Evolutionary conservation across 805 yeast genomes (phyloP).

Genomic region (Wickerhamiella sergipiensis): DNA sequence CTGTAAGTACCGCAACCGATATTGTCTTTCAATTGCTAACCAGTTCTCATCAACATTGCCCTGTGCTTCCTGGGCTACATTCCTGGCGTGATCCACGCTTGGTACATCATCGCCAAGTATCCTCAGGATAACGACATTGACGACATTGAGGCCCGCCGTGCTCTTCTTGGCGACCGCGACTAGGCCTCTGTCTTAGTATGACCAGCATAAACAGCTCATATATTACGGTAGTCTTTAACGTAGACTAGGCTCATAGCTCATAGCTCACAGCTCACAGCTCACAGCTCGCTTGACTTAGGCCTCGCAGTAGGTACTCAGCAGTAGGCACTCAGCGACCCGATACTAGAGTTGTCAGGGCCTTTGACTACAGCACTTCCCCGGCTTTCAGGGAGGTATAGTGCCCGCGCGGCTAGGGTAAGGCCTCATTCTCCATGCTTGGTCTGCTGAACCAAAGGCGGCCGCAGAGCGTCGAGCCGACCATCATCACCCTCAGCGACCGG

Average conservation of each 20-base stretch:
- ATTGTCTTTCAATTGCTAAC: background rate
- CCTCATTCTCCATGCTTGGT: conserved; percentile 21
- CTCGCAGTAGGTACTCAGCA: no score
- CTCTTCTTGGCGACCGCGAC: background rate
- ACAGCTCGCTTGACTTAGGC: no score
- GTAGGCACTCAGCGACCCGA: no score
- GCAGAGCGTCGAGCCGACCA: conserved; percentile 65
- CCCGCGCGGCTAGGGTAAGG: background rate
- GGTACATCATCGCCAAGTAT: conserved; percentile 65
- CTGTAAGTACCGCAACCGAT: conserved; percentile 17
- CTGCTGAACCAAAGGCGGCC: conserved; percentile 34
- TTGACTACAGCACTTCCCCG: background rate
- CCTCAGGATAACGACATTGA: conserved; percentile 27
- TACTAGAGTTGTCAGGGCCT: no score
- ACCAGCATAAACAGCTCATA: no score
- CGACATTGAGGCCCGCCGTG: conserved; percentile 1
- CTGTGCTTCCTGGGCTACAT: conserved; percentile 57
- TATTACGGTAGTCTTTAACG: no score
- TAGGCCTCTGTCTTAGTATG: background rate
- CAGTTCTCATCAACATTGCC: conserved; percentile 46
- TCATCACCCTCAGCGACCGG: conserved; percentile 78
- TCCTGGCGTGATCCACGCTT: conserved; percentile 66
- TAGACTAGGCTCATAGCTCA: no score
- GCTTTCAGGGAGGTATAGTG: background rate
- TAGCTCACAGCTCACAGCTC: no score